These are phyloP conservation scores for Scutellaria minor DNA, from an alignment of 257 asterid genomes.

Conservation along the genomic window DNA sequence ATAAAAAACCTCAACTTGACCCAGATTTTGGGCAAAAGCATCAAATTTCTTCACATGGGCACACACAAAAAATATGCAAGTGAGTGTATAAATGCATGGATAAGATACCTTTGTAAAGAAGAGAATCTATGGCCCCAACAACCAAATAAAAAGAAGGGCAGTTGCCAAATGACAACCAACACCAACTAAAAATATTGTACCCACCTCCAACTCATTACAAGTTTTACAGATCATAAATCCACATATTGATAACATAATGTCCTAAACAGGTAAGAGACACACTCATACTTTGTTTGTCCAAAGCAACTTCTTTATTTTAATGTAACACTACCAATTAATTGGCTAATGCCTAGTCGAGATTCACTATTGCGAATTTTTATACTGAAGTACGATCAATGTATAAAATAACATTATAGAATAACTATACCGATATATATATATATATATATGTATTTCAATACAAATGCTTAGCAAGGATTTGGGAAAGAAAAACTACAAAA, in stretches of 20 bases:
- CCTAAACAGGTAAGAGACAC: conserved; percentile 22
- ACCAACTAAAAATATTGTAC: conserved; percentile 21
- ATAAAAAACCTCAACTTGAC: conserved; percentile 1
- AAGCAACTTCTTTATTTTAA: neutral
- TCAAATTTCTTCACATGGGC: conserved; percentile 33
- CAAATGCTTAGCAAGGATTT: neutral
- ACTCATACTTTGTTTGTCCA: conserved; percentile 24
- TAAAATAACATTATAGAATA: no score
- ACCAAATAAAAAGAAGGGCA: conserved; percentile 28
- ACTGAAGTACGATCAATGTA: no score
- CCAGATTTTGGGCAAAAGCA: conserved; percentile 30
- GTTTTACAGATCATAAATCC: conserved; percentile 37
- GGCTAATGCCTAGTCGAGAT: neutral
- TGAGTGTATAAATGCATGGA: conserved; percentile 31
- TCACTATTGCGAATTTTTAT: no score
- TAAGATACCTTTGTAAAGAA: conserved; percentile 31
- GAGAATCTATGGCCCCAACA: conserved; percentile 31
- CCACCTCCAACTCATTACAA: conserved; percentile 36
- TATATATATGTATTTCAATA: neutral
- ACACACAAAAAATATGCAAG: conserved; percentile 26
- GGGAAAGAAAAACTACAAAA: neutral
- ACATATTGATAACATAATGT: conserved; percentile 10
- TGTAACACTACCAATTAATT: conserved; percentile 9
- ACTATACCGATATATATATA: no score
- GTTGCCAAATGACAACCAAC: conserved; percentile 40